Conservation (phyloP, 257 asterid species). For the Forsythia viridissima region DNA sequence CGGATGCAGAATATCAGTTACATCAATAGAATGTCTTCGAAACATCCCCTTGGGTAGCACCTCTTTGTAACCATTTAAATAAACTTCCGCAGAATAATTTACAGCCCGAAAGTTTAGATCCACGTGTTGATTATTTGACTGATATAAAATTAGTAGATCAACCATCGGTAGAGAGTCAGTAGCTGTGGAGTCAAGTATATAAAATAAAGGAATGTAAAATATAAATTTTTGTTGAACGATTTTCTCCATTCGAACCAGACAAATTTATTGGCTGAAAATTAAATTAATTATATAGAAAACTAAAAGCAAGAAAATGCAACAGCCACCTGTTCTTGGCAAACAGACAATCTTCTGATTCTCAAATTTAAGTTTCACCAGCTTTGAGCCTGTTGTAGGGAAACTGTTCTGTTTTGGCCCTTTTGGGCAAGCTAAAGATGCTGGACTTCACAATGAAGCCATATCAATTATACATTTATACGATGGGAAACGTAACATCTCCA, state of each 20-base stretch:
- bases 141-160: slow-evolving; percentile 41
- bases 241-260: slow-evolving; percentile 2
- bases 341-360: not conserved
- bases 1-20: slow-evolving; percentile 59
- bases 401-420: too few species aligned
- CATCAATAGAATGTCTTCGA: slow-evolving; percentile 81
- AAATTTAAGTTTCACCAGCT: not conserved
- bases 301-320: not conserved
- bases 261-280: not conserved
- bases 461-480: too few species aligned
- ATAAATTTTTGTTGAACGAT: slow-evolving; percentile 7
- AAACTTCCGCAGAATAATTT: slow-evolving; percentile 92
- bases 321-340: not conserved
- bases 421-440: not conserved
- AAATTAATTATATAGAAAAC: not conserved
- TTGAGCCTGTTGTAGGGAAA: not conserved
- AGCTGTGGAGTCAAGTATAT: not conserved
- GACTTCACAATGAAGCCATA: not conserved
- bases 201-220: not conserved
- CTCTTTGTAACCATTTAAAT: slow-evolving; percentile 84
- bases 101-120: slow-evolving; percentile 87
- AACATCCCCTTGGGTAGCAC: slow-evolving; percentile 95
- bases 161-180: slow-evolving; percentile 19
- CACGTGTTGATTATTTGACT: slow-evolving; percentile 61
- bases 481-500: not conserved